These are phyloP conservation scores for Suillus cothurnatus DNA, from an alignment of 768 basidiomycete genomes.

Conservation along the genomic window DNA sequence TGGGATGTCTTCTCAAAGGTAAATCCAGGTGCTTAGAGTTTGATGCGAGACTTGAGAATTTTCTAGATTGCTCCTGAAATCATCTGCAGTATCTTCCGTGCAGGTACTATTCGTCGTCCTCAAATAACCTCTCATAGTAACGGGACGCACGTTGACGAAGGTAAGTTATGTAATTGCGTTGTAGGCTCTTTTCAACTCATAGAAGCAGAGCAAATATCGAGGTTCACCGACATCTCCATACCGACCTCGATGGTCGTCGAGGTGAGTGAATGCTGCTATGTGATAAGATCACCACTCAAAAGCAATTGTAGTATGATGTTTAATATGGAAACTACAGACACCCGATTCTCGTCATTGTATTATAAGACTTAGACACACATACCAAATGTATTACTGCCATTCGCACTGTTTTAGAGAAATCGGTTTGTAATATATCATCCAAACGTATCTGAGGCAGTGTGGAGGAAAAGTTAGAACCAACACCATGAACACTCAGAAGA, in stretches of 20 bases:
- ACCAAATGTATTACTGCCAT: background rate
- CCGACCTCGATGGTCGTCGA: conserved; percentile 22
- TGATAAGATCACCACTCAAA: background rate
- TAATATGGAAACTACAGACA: background rate
- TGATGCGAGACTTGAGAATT: conserved; percentile 17
- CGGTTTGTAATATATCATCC: background rate
- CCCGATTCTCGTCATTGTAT: background rate
- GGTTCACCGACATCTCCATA: conserved; percentile 14
- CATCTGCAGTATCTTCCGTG: conserved; percentile 46
- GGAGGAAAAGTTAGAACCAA: background rate
- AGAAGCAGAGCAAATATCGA: conserved; percentile 1
- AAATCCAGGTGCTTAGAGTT: background rate
- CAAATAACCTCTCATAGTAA: conserved; percentile 13
- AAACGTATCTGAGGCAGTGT: background rate
- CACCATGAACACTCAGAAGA: background rate
- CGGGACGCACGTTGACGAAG: conserved; percentile 7
- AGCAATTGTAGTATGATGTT: background rate
- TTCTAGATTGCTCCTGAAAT: conserved; percentile 46
- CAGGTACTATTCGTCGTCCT: conserved; percentile 37
- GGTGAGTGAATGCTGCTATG: conserved; percentile 14
- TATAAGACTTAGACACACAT: background rate
- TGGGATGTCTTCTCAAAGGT: conserved; percentile 28
- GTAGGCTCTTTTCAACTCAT: background rate
- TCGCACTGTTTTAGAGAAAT: conserved; percentile 1
- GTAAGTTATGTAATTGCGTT: background rate